Conservation (phyloP, 2,329 filamentous ascomycete genomes). For the Calycina herbarum region DNA sequence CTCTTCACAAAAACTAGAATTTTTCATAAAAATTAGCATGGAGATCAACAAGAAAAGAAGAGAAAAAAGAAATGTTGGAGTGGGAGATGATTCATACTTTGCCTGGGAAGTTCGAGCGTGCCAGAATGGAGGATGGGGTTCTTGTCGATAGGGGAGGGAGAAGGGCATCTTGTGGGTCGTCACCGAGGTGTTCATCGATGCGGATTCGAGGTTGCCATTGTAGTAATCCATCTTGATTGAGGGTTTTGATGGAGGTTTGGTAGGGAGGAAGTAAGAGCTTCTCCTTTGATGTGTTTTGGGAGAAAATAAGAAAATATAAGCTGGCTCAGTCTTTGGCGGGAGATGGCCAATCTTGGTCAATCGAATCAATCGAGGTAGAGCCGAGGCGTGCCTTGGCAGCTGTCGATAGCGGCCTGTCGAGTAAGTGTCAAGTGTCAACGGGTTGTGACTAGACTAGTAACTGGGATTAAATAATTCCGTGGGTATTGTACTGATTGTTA, state of each 20-base stretch:
- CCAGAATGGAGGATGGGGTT: slow-evolving; percentile 33
- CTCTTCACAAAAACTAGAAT: slow-evolving; percentile 37
- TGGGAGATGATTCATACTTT: slow-evolving; percentile 26
- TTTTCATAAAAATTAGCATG: slow-evolving; percentile 9
- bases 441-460: no score
- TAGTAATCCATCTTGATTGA: slow-evolving; percentile 18
- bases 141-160: slow-evolving; percentile 29
- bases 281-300: not conserved
- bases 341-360: slow-evolving; percentile 7
- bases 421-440: no score
- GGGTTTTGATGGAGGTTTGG: not conserved
- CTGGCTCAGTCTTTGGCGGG: not conserved
- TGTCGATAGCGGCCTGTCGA: no score
- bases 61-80: not conserved
- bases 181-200: not conserved
- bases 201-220: slow-evolving; percentile 14
- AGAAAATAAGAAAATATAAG: not conserved
- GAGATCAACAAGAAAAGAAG: slow-evolving; percentile 3
- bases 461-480: no score
- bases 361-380: no score
- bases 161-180: slow-evolving; percentile 22
- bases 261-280: not conserved
- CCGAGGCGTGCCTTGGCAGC: no score
- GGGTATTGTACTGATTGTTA: no score
- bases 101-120: slow-evolving; percentile 28